Conservation (phyloP, 768 basidiomycete species). For the Cystofilobasidium capitatum region DNA sequence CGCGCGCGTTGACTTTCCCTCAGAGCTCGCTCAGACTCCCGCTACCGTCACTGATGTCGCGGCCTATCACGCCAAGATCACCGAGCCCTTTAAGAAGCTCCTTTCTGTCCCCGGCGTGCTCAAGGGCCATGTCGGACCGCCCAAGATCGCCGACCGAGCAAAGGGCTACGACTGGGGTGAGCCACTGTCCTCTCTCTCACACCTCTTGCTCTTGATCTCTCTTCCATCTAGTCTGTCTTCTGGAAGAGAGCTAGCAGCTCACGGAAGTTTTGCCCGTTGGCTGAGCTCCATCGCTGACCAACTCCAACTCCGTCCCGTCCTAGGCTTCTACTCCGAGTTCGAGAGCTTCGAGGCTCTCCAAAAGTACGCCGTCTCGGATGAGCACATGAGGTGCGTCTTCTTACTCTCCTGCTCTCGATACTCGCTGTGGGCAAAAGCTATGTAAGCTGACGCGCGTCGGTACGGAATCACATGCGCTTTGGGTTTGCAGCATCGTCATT, state of each 20-base stretch:
- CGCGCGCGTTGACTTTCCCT: too few relatives aligned
- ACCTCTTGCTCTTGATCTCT: too few relatives aligned
- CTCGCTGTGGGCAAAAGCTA: too few relatives aligned
- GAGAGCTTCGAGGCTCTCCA: conserved; percentile 32
- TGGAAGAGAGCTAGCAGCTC: neutral
- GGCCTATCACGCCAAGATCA: conserved; percentile 3
- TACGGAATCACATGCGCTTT: neutral
- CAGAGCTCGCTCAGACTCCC: conserved; percentile 34
- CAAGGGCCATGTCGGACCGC: conserved; percentile 2
- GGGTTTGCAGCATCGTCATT: conserved; percentile 11
- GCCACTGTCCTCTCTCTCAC: conserved; percentile 5
- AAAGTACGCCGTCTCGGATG: conserved; percentile 37
- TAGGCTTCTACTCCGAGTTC: conserved; percentile 39
- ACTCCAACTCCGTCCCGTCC: neutral
- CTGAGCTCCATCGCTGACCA: neutral
- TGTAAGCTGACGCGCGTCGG: neutral
- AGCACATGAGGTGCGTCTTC: conserved; percentile 34
- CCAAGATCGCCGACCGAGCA: conserved; percentile 33
- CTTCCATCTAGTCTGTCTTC: neutral
- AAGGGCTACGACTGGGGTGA: conserved; percentile 39
- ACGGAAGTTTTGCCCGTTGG: neutral
- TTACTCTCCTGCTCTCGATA: neutral
- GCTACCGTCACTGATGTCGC: conserved; percentile 5
- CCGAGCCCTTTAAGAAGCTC: conserved; percentile 18
- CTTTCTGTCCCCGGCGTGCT: conserved; percentile 20